Evolutionary conservation across 2,329 filamentous ascomycete species (phyloP), one percentile per base, ranked within the genome.

Genomic region (Clonostachys rhizophaga): DNA sequence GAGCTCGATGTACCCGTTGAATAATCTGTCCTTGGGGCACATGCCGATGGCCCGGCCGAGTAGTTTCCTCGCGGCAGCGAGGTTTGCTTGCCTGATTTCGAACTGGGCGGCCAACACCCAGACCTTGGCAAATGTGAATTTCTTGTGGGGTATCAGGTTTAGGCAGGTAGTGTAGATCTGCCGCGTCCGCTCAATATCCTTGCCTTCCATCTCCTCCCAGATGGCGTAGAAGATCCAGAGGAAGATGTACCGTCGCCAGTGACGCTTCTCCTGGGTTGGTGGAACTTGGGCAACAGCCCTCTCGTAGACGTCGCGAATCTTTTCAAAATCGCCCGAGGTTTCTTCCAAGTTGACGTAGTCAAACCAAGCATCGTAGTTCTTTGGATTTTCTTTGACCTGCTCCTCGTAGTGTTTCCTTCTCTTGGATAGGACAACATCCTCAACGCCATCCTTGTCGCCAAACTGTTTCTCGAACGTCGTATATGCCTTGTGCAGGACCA

Each of bases 401-500:
- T 96, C 90, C 67, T 99, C 94, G 66, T 99, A 99, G 52, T 94
- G 84, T 16, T 95, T 87, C 57, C 94, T 79, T 55, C 94, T 81
- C 66, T 99, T 99, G 14, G 91, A 91, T n/a, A 97, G 65, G 33
- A 99, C 89, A 9, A 97, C 91, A 63, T 97, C 90, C 59, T 97
- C 92, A 3, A 99, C 89, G 5, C 94, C 94, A 58, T 96, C 90
- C 47, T 81, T 79, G 64, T 97, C 91, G 53, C 94, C 94, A 62
- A 90, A 99, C 59, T 99, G 94, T 71, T 99, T 99, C 69, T 99
- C 94, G 56, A 99, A 99, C 1, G 89, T 92, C 0, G 92, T 97
- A 64, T 97, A 99, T 13, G 91, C 85, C 63, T 95, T 95, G 71
- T 99, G 92, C 9, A 99, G 76, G 13, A 78, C 75, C 66, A 86